These are phyloP conservation scores for Colletotrichum eleusines DNA, from an alignment of 2,329 filamentous ascomycete species.

Conservation along the genomic window DNA sequence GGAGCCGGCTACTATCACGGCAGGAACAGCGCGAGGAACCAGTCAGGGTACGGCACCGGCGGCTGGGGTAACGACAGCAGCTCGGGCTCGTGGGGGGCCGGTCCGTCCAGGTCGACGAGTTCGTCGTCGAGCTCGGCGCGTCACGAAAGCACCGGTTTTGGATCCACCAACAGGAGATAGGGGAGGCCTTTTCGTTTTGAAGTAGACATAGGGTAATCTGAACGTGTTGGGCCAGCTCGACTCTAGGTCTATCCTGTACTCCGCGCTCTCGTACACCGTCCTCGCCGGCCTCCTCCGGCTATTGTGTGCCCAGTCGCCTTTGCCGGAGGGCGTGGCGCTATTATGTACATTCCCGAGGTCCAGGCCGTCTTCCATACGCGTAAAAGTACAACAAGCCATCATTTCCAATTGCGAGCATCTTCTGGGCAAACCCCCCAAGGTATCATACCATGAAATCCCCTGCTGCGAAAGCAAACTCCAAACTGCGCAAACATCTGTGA, in stretches of 20 bases:
- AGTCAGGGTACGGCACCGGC: constrained; percentile 46
- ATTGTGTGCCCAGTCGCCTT: constrained; percentile 19
- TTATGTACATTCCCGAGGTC: constrained; percentile 41
- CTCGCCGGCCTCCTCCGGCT: constrained; percentile 6
- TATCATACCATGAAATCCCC: constrained; percentile 41
- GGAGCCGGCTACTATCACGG: constrained; percentile 61
- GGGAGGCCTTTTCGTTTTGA: constrained; percentile 12
- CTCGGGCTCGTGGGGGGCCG: constrained; percentile 47
- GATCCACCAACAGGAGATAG: constrained; percentile 73
- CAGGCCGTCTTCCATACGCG: constrained; percentile 40
- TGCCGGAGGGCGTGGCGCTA: constrained; percentile 13
- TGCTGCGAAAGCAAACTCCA: constrained; percentile 39
- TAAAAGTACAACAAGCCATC: constrained; percentile 42
- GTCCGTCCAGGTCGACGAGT: constrained; percentile 53
- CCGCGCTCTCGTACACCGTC: constrained; percentile 13
- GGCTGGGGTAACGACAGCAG: constrained; percentile 50
- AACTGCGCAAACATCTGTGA: constrained; percentile 26
- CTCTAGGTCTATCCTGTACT: constrained; percentile 40
- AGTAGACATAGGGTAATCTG: constrained; percentile 31
- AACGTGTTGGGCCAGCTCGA: constrained; percentile 31
- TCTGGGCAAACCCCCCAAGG: constrained; percentile 35
- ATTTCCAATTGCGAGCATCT: constrained; percentile 41
- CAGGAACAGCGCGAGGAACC: constrained; percentile 45
- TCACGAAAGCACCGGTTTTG: constrained; percentile 79
- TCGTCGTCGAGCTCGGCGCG: constrained; percentile 60